Base-by-base conservation (phyloP, 108 stramenopile species). In the Skeletonema costatum region DNA sequence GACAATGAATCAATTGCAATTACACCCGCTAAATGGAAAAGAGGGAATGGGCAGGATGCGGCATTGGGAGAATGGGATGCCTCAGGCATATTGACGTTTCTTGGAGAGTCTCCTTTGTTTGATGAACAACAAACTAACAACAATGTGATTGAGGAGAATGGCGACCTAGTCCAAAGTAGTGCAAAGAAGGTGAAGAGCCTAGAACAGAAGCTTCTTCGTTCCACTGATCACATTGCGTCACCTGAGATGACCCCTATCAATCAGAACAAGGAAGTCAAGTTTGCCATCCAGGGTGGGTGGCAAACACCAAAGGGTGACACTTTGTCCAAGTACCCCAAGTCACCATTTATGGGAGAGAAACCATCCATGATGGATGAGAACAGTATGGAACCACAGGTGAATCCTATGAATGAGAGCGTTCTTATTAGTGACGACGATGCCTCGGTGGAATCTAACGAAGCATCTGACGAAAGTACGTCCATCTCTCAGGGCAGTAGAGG, bases 381-480 rank as follows among this genome's bases (percentile, higher is more conserved):
- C 35, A 75, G 62, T n/a, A 63, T 64, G 64, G 38, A 42, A 30
- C 65, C 19, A 5, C 66, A 67, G 41, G 69, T 17, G 5, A 74
- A 62, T 53, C 44, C 33, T n/a, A 21, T 75, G 59, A 82, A 82
- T 62, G 81, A 82, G 41, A 82, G 81, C 38, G 81, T 61, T n/a
- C 56, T 82, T 9, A 58, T 82, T 4, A 82, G 81, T 66, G 81
- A 82, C 51, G 80, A 81, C 50, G 81, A 82, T 30, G 81, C 63
- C 2, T 58, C 42, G 9, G 72, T 39, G 39, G 60, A 9, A 11
- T 31, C 60, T 6, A 48, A 44, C 10, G 61, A 21, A 65, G 35
- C 50, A 50, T 13, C 33, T 3, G 21, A 62, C 4, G 19, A 51
- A 51, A 19, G 50, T 51, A 17, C 50, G 6, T 19, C 50, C 5